A percentile compares a stretch with the other conserved stretches of the same genome.
These are phyloP conservation scores for Ceratobasidium sp. DNA, from an alignment of 1,284 basidiomycete genomes.

Conservation along the genomic window DNA sequence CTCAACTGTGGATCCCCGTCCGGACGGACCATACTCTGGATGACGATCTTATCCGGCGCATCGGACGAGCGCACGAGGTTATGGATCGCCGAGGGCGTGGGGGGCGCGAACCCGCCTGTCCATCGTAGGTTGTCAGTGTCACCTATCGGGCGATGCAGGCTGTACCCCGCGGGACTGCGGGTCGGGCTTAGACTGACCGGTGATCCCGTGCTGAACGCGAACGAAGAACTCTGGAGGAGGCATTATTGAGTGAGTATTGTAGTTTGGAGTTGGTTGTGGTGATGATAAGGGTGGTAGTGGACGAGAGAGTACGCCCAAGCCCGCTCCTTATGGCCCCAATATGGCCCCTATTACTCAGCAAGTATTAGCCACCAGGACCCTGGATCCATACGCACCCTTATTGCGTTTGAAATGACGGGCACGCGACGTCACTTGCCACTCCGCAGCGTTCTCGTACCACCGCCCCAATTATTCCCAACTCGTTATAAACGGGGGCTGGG, in stretches of 20 bases:
- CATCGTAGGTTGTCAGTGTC: slow-evolving; percentile 54
- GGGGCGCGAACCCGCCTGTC: slow-evolving; percentile 77
- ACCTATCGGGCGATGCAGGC: slow-evolving; percentile 3
- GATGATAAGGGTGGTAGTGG: background rate
- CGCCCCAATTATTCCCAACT: background rate
- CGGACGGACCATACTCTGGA: slow-evolving; percentile 65
- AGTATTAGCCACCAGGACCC: too few relatives aligned
- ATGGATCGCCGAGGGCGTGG: slow-evolving; percentile 70
- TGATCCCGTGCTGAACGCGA: slow-evolving; percentile 50
- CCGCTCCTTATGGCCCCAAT: too few relatives aligned
- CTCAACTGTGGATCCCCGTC: slow-evolving; percentile 64
- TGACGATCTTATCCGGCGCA: slow-evolving; percentile 58
- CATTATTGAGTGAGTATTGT: slow-evolving; percentile 9
- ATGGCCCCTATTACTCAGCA: too few relatives aligned
- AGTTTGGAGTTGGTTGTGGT: too few relatives aligned
- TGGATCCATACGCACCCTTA: too few relatives aligned
- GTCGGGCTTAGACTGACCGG: slow-evolving; percentile 2
- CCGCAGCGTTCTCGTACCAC: slow-evolving; percentile 28
- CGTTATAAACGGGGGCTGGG: background rate
- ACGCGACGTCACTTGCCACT: slow-evolving; percentile 20
- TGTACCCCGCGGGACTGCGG: background rate
- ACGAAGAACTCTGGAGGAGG: slow-evolving; percentile 48
- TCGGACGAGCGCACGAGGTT: slow-evolving; percentile 63
- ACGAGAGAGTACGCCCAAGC: background rate
- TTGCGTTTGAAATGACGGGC: background rate